These are phyloP conservation scores for Blyttiomyces sp. DNA, from an alignment of 371 early-diverging fungal genomes.

Conservation along the genomic window DNA sequence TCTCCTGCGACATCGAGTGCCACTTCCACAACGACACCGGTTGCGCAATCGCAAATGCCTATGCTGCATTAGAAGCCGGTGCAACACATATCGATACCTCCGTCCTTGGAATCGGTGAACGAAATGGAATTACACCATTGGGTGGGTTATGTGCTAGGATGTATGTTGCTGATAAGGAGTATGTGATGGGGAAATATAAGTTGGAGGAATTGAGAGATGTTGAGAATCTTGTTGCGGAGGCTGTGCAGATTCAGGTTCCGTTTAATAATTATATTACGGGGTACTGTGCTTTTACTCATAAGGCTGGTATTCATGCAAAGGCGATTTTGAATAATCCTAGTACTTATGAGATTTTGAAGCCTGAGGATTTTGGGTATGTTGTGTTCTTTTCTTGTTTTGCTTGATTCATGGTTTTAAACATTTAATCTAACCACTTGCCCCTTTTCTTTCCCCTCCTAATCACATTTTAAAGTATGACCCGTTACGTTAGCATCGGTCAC, in stretches of 20 bases:
- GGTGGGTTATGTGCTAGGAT: conserved; percentile 92
- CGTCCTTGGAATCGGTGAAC: conserved; percentile 95
- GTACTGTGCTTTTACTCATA: conserved; percentile 96
- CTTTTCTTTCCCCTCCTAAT: neutral
- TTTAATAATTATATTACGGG: conserved; percentile 98
- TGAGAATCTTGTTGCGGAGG: conserved; percentile 92
- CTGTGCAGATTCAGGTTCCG: conserved; percentile 91
- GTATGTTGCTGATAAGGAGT: conserved; percentile 87
- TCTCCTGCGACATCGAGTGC: conserved; percentile 95
- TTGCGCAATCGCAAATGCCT: conserved; percentile 96
- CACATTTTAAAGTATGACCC: conserved; percentile 81
- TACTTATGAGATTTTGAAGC: conserved; percentile 94
- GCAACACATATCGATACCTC: conserved; percentile 97
- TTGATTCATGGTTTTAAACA: neutral
- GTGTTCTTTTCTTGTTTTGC: conserved; percentile 1
- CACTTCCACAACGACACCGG: conserved; percentile 99
- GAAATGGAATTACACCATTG: conserved; percentile 95
- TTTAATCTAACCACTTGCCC: neutral
- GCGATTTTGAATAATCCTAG: conserved; percentile 96
- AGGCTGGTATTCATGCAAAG: conserved; percentile 98
- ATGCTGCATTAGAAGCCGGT: conserved; percentile 92
- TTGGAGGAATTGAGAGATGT: conserved; percentile 86
- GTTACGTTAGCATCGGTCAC: conserved; percentile 93
- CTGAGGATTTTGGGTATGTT: conserved; percentile 84
- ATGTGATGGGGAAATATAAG: conserved; percentile 87